phyloP scores from a whole-genome alignment of 768 basidiomycete species.

The Xerocomellus intermedius region DNA sequence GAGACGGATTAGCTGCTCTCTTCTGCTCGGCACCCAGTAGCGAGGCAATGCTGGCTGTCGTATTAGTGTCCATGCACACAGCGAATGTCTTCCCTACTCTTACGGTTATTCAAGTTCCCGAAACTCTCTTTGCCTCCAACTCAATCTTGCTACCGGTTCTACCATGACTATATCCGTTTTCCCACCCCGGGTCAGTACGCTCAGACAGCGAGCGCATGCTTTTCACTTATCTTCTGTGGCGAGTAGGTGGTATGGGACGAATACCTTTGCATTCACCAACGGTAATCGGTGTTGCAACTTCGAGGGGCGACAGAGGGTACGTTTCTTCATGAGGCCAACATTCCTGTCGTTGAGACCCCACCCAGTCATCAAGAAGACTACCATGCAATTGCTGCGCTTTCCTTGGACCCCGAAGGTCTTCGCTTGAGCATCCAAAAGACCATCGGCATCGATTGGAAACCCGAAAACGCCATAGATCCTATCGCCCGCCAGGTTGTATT shows the following conservation, averaged over 20 bases:
- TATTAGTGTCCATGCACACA: constrained; percentile 22
- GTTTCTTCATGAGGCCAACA: constrained; percentile 8
- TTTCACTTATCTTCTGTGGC: constrained; percentile 6
- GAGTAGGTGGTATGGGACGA: constrained; percentile 58
- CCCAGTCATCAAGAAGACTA: constrained; percentile 89
- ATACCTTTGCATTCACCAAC: constrained; percentile 75
- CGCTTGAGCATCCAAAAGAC: constrained; percentile 58
- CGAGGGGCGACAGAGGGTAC: constrained; percentile 74
- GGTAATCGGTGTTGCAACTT: constrained; percentile 72
- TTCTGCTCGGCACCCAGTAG: constrained; percentile 7
- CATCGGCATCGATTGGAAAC: constrained; percentile 72
- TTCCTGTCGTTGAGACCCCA: constrained; percentile 7
- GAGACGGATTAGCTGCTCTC: constrained; percentile 4
- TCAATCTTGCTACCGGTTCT: constrained; percentile 31
- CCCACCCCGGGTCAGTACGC: constrained; percentile 42
- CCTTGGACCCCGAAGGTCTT: constrained; percentile 75
- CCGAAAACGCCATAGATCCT: constrained; percentile 47
- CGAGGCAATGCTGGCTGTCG: constrained; percentile 31
- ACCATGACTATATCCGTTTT: constrained; percentile 72
- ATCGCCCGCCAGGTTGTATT: constrained; percentile 78
- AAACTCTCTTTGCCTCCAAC: constrained; percentile 12
- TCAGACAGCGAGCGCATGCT: background rate
- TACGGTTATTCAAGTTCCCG: constrained; percentile 20
- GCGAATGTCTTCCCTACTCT: constrained; percentile 30
- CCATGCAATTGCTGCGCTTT: constrained; percentile 71